Conservation (phyloP, 2,329 filamentous ascomycete species). For the Pochonia chlamydosporia region DNA sequence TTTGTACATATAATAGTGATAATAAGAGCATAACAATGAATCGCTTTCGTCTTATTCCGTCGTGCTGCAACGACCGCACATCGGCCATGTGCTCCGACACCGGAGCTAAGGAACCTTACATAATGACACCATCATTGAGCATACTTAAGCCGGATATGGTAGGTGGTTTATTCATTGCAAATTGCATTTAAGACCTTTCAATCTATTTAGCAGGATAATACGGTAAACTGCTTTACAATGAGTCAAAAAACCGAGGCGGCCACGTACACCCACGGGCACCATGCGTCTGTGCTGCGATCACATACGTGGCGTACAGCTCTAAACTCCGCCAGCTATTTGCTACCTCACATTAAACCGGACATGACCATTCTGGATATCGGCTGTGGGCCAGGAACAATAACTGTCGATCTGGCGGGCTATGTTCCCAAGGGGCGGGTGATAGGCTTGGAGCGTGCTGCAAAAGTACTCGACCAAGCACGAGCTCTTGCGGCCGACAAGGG, state of each 20-base stretch:
- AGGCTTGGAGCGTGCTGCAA: slow-evolving; percentile 31
- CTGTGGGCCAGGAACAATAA: slow-evolving; percentile 44
- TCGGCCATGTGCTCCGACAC: too few species aligned
- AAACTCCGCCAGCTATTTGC: slow-evolving; percentile 34
- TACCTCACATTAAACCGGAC: slow-evolving; percentile 31
- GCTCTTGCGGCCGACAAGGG: slow-evolving; percentile 17
- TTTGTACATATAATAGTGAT: too few species aligned
- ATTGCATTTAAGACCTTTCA: too few species aligned
- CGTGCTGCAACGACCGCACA: too few species aligned
- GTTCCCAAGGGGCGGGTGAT: slow-evolving; percentile 29
- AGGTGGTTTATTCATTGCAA: too few species aligned
- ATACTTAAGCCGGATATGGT: too few species aligned
- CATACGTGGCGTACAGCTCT: slow-evolving; percentile 35
- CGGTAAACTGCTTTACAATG: background rate
- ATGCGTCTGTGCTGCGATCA: slow-evolving; percentile 27
- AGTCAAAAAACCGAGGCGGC: slow-evolving; percentile 9
- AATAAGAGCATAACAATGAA: too few species aligned
- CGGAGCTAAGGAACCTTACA: too few species aligned
- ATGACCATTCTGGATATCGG: slow-evolving; percentile 40
- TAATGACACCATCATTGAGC: too few species aligned
- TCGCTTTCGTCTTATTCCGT: too few species aligned
- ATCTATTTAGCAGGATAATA: too few species aligned
- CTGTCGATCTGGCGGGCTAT: slow-evolving; percentile 30
- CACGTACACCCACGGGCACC: slow-evolving; percentile 34
- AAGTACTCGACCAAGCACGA: slow-evolving; percentile 26